Evolutionary conservation across 129 eudicot genomes (phyloP).

Genomic region (Centaurea solstitialis): DNA sequence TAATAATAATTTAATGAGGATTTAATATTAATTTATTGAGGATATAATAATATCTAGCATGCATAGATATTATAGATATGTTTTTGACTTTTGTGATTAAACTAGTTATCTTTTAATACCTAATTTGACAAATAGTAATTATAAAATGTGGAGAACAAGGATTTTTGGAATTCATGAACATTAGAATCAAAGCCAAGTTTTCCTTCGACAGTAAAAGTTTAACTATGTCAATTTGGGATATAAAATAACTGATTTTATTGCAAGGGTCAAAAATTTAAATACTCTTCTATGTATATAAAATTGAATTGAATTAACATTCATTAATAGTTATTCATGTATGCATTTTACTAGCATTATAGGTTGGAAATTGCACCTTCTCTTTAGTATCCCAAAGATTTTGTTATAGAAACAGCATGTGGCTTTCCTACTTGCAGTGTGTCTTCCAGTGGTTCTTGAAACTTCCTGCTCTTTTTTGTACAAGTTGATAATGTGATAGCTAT

Average conservation of each 20-base stretch:
- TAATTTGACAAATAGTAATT: background rate
- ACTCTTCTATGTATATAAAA: background rate
- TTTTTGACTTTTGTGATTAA: background rate
- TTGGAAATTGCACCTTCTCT: background rate
- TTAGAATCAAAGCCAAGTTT: background rate
- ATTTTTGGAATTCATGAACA: background rate
- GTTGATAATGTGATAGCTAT: background rate
- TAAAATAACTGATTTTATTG: background rate
- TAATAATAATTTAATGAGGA: background rate
- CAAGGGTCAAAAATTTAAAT: background rate
- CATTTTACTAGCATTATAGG: background rate
- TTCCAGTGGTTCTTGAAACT: background rate
- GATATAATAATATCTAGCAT: background rate
- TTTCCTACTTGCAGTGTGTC: background rate
- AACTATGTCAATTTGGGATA: background rate
- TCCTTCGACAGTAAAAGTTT: background rate
- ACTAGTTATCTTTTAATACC: background rate
- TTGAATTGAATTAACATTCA: background rate
- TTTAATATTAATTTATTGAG: background rate
- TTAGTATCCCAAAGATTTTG: background rate
- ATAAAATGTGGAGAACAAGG: constrained; percentile 1
- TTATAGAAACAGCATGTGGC: background rate
- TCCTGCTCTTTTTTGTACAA: background rate
- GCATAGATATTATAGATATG: background rate
- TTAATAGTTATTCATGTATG: background rate